phyloP scores from a whole-genome alignment of 2,329 filamentous ascomycete species.

The Curvularia spicifera region DNA sequence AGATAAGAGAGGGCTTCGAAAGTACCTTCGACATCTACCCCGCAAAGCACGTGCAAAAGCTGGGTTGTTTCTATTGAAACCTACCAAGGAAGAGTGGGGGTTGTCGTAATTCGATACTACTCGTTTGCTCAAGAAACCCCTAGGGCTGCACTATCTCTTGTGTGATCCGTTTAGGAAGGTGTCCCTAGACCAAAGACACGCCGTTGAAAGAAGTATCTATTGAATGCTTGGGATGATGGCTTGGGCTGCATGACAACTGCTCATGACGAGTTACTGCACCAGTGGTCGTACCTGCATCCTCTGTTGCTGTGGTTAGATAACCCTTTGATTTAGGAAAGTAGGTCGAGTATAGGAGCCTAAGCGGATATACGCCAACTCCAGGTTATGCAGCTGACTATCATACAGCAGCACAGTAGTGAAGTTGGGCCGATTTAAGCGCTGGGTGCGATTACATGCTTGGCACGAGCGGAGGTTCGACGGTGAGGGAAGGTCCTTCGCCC shows the following conservation, averaged over 20 bases:
- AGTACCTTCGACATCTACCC: neutral
- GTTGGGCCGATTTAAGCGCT: conserved; percentile 11
- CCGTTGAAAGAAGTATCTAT: neutral
- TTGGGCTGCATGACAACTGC: neutral
- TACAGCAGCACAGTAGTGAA: conserved; percentile 9
- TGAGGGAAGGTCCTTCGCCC: conserved; percentile 16
- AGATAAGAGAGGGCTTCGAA: neutral
- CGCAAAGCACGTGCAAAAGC: neutral
- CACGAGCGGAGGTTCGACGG: conserved; percentile 11
- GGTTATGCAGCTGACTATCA: conserved; percentile 8
- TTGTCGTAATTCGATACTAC: neutral
- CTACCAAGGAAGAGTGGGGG: neutral
- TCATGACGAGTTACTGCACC: neutral
- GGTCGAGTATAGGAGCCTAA: conserved; percentile 3
- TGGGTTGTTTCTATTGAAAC: neutral
- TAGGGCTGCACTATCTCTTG: neutral
- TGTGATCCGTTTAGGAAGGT: conserved; percentile 10
- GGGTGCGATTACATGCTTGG: conserved; percentile 15
- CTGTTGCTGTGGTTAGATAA: neutral
- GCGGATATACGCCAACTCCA: conserved; percentile 4
- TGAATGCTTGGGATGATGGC: neutral
- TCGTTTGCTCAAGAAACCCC: neutral
- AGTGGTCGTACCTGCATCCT: conserved; percentile 9
- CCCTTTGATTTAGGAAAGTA: neutral
- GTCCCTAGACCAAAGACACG: no score